Evolutionary conservation across 352 stramenopile species (phyloP).

Genomic region (Phytophthora litchii): DNA sequence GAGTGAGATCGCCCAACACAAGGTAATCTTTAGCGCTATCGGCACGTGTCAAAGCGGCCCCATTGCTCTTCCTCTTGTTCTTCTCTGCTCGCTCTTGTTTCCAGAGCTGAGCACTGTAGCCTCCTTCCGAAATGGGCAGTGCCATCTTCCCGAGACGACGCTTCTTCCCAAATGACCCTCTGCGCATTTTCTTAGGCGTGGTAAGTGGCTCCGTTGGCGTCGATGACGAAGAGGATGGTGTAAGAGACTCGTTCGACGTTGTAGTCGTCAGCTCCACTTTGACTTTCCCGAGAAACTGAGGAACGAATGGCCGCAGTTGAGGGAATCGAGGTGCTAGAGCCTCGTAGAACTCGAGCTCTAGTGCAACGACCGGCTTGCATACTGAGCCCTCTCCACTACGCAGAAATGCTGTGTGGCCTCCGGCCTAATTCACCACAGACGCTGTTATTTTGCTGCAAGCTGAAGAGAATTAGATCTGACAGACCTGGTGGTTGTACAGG

Average conservation of each 20-base stretch:
- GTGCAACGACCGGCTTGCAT: conserved; percentile 75
- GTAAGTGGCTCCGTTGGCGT: conserved; percentile 7
- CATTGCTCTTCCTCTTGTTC: conserved; percentile 16
- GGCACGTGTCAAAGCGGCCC: conserved; percentile 12
- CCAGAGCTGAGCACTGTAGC: conserved; percentile 74
- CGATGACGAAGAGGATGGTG: conserved; percentile 10
- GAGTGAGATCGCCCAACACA: conserved; percentile 73
- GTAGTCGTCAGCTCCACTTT: conserved; percentile 55
- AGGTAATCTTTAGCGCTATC: conserved; percentile 56
- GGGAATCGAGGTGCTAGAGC: conserved; percentile 50
- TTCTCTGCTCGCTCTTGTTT: conserved; percentile 49
- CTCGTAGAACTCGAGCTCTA: conserved; percentile 82
- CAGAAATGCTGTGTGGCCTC: conserved; percentile 77
- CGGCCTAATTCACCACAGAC: conserved; percentile 40
- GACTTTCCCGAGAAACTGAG: conserved; percentile 69
- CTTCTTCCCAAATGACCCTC: conserved; percentile 41
- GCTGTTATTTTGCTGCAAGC: conserved; percentile 8
- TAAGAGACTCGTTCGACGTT: conserved; percentile 6
- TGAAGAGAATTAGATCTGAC: neutral
- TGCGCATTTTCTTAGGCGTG: conserved; percentile 26
- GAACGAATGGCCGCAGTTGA: conserved; percentile 72
- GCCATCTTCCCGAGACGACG: conserved; percentile 36
- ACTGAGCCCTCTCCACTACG: conserved; percentile 67
- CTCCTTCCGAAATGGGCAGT: conserved; percentile 19
- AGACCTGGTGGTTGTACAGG: conserved; percentile 81